These are phyloP conservation scores for Candida mesenterica DNA, from an alignment of 1,139 yeast genomes.

Conservation along the genomic window DNA sequence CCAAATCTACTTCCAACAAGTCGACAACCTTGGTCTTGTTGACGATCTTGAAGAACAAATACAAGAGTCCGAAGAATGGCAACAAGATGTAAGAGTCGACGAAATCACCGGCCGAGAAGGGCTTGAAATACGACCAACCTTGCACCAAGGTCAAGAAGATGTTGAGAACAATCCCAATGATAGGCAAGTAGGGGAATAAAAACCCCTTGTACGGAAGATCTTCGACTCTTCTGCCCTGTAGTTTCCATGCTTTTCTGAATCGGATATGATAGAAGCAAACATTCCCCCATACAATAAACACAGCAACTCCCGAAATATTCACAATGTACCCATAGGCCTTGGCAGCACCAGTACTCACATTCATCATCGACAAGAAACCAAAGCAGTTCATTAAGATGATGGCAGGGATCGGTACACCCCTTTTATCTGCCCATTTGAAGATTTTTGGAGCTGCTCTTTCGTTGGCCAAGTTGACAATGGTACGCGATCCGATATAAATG, in stretches of 20 bases:
- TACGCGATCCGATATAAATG: conserved; percentile 51
- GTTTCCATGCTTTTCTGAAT: conserved; percentile 50
- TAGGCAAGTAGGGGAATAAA: conserved; percentile 54
- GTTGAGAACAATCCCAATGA: conserved; percentile 50
- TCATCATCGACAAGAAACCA: conserved; percentile 52
- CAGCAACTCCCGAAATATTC: conserved; percentile 54
- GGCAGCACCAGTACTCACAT: conserved; percentile 52
- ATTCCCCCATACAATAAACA: conserved; percentile 53
- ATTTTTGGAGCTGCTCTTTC: conserved; percentile 51
- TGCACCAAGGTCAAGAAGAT: conserved; percentile 59
- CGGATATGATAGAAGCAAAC: conserved; percentile 45
- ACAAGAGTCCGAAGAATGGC: conserved; percentile 52
- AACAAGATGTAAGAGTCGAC: conserved; percentile 65
- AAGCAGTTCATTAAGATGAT: conserved; percentile 47
- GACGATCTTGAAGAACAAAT: conserved; percentile 38
- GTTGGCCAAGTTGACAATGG: conserved; percentile 49
- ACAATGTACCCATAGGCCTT: conserved; percentile 54
- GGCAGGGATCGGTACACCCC: conserved; percentile 52
- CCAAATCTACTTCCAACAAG: conserved; percentile 45
- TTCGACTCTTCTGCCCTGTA: conserved; percentile 44
- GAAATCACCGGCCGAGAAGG: conserved; percentile 58
- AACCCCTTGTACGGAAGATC: conserved; percentile 55
- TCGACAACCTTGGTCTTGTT: conserved; percentile 45
- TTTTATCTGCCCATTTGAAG: conserved; percentile 39
- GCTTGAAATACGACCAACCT: conserved; percentile 66